phyloP scores from a whole-genome alignment of 1,284 basidiomycete genomes.

The Fistulinella cinereoalba region DNA sequence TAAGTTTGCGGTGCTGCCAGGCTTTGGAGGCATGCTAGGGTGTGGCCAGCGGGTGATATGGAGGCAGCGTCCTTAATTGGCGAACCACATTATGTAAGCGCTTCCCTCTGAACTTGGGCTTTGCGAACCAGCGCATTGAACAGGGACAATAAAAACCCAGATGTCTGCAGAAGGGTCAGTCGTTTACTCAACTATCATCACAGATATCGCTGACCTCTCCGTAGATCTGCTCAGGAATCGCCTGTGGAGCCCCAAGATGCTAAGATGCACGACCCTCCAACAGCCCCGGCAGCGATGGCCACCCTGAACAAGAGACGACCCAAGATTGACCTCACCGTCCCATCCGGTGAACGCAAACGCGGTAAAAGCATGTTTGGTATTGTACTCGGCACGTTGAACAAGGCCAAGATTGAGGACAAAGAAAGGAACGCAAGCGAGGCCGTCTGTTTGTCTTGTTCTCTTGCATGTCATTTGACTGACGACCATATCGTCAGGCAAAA shows the following conservation, averaged over 20 bases:
- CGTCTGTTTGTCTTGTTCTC: slow-evolving; percentile 39
- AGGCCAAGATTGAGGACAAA: slow-evolving; percentile 79
- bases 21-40: slow-evolving; percentile 23
- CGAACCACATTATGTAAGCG: slow-evolving; percentile 21
- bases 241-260: slow-evolving; percentile 34
- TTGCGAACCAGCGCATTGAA: slow-evolving; percentile 1
- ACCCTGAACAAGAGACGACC: slow-evolving; percentile 56
- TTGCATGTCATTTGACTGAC: slow-evolving; percentile 4
- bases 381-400: slow-evolving; percentile 74
- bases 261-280: slow-evolving; percentile 36
- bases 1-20: slow-evolving; percentile 2
- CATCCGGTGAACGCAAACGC: slow-evolving; percentile 62
- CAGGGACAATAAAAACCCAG: slow-evolving; percentile 26
- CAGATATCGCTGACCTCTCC: background rate
- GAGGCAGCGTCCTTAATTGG: slow-evolving; percentile 24
- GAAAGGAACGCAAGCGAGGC: slow-evolving; percentile 76
- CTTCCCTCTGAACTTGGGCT: background rate
- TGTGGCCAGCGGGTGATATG: background rate
- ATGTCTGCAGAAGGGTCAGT: slow-evolving; percentile 58
- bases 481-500: slow-evolving; percentile 53
- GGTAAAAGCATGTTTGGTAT: slow-evolving; percentile 83
- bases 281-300: slow-evolving; percentile 32
- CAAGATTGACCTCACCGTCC: slow-evolving; percentile 60
- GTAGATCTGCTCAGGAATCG: slow-evolving; percentile 35
- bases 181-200: background rate